Evolutionary conservation across 2,329 filamentous ascomycete genomes (phyloP), one percentile per base, ranked within the genome.

Genomic region (Coniochaeta ligniaria): DNA sequence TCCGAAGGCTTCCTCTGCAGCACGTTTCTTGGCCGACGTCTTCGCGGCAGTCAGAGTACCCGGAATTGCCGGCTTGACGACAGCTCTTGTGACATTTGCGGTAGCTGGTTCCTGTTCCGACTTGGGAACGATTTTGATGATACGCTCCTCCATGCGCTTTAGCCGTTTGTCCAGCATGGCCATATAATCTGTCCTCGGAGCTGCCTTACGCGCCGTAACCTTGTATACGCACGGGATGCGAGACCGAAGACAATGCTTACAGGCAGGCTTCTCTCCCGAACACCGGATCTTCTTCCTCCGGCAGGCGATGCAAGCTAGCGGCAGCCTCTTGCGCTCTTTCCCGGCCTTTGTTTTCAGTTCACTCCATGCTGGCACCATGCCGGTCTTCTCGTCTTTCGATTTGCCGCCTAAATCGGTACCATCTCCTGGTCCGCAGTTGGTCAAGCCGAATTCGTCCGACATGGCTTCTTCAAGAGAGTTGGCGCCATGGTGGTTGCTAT

Each of bases 151-250:
- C 95, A 98, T 98, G 61, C 94, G 83, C 78, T 96, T 97, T 66
- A 98, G 75, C 59, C 95, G 85, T 76, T 96, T 97, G 76, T 98
- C 95, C 68, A 98, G 78, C 92, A 98, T 98, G 47, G 93, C 92
- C 95, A 98, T 98, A 74, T 98, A 98, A 74, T 98, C 95, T 20
- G 95, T 98, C 59, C 95, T 84, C 2, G 95, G 95, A 3, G 93
- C 92, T 1, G 94, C 92, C 74, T 98, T 98, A 62, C 95, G 84
- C 4, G 93, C 92, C 0, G 93, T 98, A 62, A 96, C 92, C 71
- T 98, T 98, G 81, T 98, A 99, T 5, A 98, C 93, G 72, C 95
- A 99, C 1, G 94, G 94, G 67, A 96, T 96, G 50, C 94, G 86
- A 58, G 94, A 96, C 60, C 93, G 86, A 62, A 96, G 81, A 71